A percentile compares a stretch with the other conserved stretches of the same genome.
Conservation (phyloP, 2,329 filamentous ascomycete species). For the Trematosphaeria pertusa region DNA sequence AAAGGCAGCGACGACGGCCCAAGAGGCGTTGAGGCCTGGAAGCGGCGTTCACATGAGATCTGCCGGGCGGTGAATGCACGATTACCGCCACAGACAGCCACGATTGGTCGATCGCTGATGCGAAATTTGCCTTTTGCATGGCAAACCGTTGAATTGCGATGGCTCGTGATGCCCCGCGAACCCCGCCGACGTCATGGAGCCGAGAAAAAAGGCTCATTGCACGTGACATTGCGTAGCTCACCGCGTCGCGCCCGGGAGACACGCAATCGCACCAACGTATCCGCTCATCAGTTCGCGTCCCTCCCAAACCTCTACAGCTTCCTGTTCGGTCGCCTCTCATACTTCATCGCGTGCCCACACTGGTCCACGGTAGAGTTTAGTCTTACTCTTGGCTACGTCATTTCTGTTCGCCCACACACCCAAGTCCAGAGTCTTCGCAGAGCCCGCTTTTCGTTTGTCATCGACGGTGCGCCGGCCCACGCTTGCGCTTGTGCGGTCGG, state of each 20-base stretch:
- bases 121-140: neutral
- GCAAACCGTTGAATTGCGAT: neutral
- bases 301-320: too few relatives aligned
- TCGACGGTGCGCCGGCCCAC: too few relatives aligned
- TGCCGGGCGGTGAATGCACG: conserved; percentile 12
- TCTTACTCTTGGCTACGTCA: too few relatives aligned
- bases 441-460: too few relatives aligned
- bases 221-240: neutral
- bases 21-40: neutral
- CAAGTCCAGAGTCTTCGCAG: too few relatives aligned
- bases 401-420: too few relatives aligned
- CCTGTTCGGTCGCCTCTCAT: too few relatives aligned
- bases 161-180: neutral
- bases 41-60: conserved; percentile 21
- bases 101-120: conserved; percentile 1
- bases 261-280: too few relatives aligned
- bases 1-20: conserved; percentile 19
- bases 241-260: neutral
- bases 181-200: conserved; percentile 4
- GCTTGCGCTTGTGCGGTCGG: too few relatives aligned
- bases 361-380: too few relatives aligned
- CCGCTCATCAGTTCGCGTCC: too few relatives aligned
- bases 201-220: neutral
- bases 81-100: neutral
- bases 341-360: too few relatives aligned